Evolutionary conservation across 305 asterid species (phyloP).

Genomic region (Solanum aculeatissimum): DNA sequence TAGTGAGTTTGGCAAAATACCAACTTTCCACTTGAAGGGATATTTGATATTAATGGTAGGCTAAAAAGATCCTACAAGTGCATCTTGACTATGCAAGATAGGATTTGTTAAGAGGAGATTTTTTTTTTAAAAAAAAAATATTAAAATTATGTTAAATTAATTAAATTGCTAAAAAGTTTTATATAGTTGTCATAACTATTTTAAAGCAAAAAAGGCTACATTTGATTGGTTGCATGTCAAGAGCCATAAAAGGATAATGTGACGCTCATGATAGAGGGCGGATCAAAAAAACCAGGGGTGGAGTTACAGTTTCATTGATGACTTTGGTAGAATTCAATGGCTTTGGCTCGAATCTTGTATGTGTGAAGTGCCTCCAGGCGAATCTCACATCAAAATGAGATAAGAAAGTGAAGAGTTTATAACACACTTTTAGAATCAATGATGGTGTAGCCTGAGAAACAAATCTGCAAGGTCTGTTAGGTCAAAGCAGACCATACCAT

Average conservation of each 20-base stretch:
- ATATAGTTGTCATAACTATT: neutral
- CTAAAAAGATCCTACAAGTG: neutral
- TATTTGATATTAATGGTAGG: neutral
- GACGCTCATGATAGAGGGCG: neutral
- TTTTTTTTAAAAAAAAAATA: neutral
- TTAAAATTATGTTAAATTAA: neutral
- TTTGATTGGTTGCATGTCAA: neutral
- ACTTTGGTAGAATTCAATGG: neutral
- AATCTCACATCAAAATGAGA: neutral
- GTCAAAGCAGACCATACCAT: neutral
- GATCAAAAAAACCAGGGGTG: neutral
- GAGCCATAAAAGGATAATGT: neutral
- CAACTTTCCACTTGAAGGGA: neutral
- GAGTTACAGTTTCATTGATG: neutral
- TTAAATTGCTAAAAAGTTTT: neutral
- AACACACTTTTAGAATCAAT: neutral
- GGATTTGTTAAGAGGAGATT: neutral
- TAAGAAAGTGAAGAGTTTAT: neutral
- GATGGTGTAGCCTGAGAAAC: neutral
- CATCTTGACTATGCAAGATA: neutral
- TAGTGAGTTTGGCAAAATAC: conserved; percentile 16
- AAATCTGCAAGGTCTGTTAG: neutral
- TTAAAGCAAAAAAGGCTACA: neutral
- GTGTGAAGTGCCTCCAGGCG: neutral
- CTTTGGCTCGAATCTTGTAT: neutral